Evolutionary conservation across 345 rosid species (phyloP).

Genomic region (Geranium brycei): DNA sequence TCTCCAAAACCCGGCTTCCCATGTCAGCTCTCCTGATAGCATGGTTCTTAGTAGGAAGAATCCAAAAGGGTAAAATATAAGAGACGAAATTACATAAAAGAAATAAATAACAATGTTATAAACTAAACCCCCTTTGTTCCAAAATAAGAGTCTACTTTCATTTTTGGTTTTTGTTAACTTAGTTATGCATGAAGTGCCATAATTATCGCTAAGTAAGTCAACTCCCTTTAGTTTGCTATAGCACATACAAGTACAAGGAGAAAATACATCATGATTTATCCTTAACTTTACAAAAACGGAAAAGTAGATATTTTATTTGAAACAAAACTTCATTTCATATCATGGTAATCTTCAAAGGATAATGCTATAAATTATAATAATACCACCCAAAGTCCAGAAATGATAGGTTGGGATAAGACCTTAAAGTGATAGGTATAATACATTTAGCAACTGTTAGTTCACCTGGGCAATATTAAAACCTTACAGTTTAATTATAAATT

Average conservation of each 20-base stretch:
- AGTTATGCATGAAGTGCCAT: no score
- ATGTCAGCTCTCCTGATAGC: constrained; percentile 87
- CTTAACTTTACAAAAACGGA: no score
- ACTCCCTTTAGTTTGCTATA: no score
- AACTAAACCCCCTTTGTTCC: neutral
- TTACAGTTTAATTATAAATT: no score
- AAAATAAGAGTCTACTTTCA: no score
- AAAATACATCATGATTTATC: no score
- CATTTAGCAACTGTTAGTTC: neutral
- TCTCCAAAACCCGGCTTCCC: constrained; percentile 66
- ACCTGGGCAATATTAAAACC: neutral
- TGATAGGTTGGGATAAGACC: neutral
- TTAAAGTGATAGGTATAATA: neutral
- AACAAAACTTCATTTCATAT: no score
- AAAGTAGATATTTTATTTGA: no score
- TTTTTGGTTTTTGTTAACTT: no score
- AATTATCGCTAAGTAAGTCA: no score
- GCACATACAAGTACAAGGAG: no score
- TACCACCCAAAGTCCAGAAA: neutral
- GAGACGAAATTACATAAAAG: neutral
- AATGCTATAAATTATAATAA: neutral
- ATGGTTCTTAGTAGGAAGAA: constrained; percentile 47
- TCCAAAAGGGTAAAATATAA: constrained; percentile 7
- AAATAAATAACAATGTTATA: neutral
- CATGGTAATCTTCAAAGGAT: neutral